A percentile compares a stretch with the other conserved stretches of the same genome.
These are phyloP conservation scores for Brassica balearica DNA, from an alignment of 441 rosid species.

Conservation along the genomic window DNA sequence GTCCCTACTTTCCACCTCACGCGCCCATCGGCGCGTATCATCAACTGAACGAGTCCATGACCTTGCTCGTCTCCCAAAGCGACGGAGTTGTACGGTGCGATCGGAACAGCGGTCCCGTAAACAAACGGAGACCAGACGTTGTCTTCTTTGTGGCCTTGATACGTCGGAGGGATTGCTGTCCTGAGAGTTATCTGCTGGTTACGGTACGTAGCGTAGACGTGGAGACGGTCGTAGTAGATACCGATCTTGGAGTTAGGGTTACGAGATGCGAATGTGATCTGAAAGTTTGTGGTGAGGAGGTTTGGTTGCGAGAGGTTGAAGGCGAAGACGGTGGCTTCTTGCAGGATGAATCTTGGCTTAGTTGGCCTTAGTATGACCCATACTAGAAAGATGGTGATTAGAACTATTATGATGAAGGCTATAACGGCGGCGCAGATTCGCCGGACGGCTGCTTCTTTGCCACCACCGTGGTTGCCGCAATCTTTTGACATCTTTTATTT, in stretches of 20 bases:
- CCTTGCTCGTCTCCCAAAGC: conserved; percentile 57
- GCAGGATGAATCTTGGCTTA: conserved; percentile 82
- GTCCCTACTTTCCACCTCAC: conserved; percentile 85
- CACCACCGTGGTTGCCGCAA: conserved; percentile 67
- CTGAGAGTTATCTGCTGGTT: conserved; percentile 83
- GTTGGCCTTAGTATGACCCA: conserved; percentile 85
- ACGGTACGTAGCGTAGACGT: conserved; percentile 71
- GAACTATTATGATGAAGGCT: conserved; percentile 56
- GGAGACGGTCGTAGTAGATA: conserved; percentile 82
- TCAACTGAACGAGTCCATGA: conserved; percentile 52
- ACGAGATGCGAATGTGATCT: conserved; percentile 74
- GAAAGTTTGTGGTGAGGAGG: conserved; percentile 76
- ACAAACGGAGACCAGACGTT: conserved; percentile 83
- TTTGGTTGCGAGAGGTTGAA: conserved; percentile 79
- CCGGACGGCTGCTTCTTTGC: conserved; percentile 44
- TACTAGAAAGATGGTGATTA: conserved; percentile 61
- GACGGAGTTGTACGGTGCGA: conserved; percentile 72
- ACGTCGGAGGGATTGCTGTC: conserved; percentile 59
- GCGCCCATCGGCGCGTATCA: conserved; percentile 80
- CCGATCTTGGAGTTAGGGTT: conserved; percentile 85
- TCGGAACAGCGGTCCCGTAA: conserved; percentile 65
- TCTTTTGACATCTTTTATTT: conserved; percentile 53
- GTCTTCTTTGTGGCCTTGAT: conserved; percentile 84
- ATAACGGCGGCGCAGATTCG: conserved; percentile 49
- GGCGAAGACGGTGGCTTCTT: conserved; percentile 85